Conservation (phyloP, 2,329 filamentous ascomycete species). For the Aspergillus piperis region DNA sequence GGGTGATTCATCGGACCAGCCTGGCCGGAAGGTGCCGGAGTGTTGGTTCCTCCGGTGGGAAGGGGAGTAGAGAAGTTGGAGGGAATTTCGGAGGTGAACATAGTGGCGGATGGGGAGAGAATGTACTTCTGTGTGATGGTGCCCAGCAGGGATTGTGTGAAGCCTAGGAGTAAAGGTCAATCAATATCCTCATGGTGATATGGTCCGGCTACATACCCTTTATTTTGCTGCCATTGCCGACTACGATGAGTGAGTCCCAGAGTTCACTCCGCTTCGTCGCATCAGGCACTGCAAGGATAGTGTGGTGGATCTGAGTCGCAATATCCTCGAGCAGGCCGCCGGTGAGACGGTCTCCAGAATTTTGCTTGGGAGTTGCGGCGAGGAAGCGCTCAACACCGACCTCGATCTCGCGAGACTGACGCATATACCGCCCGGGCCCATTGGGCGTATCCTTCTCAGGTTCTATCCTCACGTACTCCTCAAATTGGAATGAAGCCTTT, state of each 20-base stretch:
- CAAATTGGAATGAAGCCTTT: conserved; percentile 62
- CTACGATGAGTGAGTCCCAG: conserved; percentile 90
- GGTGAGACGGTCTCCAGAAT: conserved; percentile 35
- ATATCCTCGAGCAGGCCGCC: conserved; percentile 79
- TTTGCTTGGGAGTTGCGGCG: conserved; percentile 49
- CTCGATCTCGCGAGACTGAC: conserved; percentile 59
- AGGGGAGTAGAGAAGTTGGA: conserved; percentile 89
- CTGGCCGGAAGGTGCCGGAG: conserved; percentile 57
- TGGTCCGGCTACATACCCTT: conserved; percentile 48
- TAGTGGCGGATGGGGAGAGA: conserved; percentile 89
- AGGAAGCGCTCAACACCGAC: conserved; percentile 65
- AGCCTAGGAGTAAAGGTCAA: conserved; percentile 53
- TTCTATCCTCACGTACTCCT: conserved; percentile 59
- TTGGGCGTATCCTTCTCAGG: conserved; percentile 53
- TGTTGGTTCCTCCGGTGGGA: conserved; percentile 89
- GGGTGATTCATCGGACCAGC: conserved; percentile 58
- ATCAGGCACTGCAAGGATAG: conserved; percentile 80
- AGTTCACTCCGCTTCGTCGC: conserved; percentile 80
- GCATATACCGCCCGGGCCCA: conserved; percentile 54
- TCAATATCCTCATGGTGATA: background rate
- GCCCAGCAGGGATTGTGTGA: conserved; percentile 83
- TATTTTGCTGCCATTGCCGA: conserved; percentile 78
- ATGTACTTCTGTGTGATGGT: conserved; percentile 80
- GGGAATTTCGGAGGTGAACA: conserved; percentile 95
- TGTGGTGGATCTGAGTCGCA: conserved; percentile 78